A percentile compares a stretch with the other conserved stretches of the same genome.
Conservation (phyloP, 2,329 filamentous ascomycete species). For the Cordyceps cicadae region DNA sequence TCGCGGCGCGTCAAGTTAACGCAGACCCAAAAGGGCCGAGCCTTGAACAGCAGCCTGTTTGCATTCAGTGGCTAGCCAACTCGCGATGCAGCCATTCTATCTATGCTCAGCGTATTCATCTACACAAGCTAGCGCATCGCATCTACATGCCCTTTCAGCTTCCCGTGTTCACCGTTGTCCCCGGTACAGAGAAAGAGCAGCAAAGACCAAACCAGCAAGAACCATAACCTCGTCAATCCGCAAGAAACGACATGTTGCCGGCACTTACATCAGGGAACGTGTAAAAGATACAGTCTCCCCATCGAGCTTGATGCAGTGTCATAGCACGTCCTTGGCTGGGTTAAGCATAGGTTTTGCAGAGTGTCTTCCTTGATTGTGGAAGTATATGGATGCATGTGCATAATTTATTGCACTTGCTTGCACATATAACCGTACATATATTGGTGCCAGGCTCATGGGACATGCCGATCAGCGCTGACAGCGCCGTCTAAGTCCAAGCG, state of each 20-base stretch:
- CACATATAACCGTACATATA: conserved; percentile 7
- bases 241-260: not conserved
- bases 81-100: not conserved
- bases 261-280: not conserved
- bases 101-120: not conserved
- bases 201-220: not conserved
- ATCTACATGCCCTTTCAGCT: not conserved
- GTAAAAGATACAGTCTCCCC: not conserved
- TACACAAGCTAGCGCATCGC: not conserved
- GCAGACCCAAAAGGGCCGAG: not conserved
- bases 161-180: not conserved
- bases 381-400: conserved; percentile 8
- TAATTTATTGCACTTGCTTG: not conserved
- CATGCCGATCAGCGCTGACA: conserved; percentile 10
- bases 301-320: not conserved
- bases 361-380: not conserved
- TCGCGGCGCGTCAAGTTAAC: not conserved
- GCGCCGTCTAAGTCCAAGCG: conserved; percentile 12
- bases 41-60: not conserved
- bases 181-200: not conserved
- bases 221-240: not conserved
- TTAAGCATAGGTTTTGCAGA: not conserved
- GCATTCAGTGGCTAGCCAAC: not conserved
- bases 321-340: not conserved
- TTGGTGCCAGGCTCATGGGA: conserved; percentile 8